phyloP scores from a whole-genome alignment of 2,329 filamentous ascomycete genomes.

The Bipolaris oryzae region DNA sequence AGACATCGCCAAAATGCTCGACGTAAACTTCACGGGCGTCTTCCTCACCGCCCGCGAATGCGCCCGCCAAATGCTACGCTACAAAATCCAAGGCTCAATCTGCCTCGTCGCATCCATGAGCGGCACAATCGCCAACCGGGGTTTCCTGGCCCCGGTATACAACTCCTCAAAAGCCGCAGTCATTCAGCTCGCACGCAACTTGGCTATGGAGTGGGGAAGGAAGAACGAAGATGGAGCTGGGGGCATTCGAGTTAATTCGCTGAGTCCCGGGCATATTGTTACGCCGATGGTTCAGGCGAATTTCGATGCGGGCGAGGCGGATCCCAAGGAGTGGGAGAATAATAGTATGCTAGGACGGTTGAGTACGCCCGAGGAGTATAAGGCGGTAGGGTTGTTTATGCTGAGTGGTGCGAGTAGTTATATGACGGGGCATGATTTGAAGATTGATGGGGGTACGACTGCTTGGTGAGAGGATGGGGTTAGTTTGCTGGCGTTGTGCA shows the following conservation, averaged over 20 bases:
- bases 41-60: conserved; percentile 66
- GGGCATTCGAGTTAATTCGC: conserved; percentile 77
- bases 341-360: conserved; percentile 76
- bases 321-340: conserved; percentile 69
- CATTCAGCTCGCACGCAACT: conserved; percentile 69
- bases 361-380: conserved; percentile 44
- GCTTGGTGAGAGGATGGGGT: conserved; percentile 34
- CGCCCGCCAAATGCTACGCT: conserved; percentile 65
- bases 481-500: not conserved
- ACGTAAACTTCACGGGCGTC: conserved; percentile 64
- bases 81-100: conserved; percentile 63
- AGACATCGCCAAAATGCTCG: conserved; percentile 64
- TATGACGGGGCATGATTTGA: conserved; percentile 45
- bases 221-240: conserved; percentile 56
- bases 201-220: conserved; percentile 70
- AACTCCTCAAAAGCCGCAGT: conserved; percentile 78
- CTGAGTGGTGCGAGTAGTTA: conserved; percentile 45
- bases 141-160: conserved; percentile 69
- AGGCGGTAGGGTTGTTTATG: conserved; percentile 43
- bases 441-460: conserved; percentile 44
- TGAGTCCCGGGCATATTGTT: conserved; percentile 78
- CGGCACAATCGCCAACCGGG: conserved; percentile 64
- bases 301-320: conserved; percentile 72
- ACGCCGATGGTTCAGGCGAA: conserved; percentile 82
- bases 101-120: conserved; percentile 67